Percentiles rank a stretch among this genome's conserved stretches.
phyloP scores from a whole-genome alignment of 176 grass and related monocot genomes.

The Tillandsia fasciculata region DNA sequence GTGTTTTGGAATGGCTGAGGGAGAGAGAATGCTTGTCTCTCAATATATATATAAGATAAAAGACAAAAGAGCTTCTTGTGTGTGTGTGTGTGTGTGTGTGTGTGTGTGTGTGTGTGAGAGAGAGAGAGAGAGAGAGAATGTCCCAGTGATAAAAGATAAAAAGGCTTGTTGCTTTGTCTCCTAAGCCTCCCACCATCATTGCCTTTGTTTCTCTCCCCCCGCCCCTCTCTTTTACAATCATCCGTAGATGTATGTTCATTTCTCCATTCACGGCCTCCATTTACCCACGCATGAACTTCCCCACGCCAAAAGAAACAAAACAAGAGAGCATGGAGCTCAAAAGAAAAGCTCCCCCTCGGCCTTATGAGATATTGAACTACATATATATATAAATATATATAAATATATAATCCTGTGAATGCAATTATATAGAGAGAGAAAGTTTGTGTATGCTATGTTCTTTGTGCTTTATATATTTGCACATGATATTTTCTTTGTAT shows the following conservation, averaged over 20 bases:
- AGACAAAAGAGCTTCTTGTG: not conserved
- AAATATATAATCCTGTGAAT: not conserved
- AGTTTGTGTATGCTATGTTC: not conserved
- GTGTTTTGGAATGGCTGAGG: no score
- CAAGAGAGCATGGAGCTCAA: not conserved
- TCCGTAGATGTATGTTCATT: not conserved
- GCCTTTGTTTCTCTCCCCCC: conserved; percentile 1
- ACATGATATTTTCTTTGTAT: not conserved
- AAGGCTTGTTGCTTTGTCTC: conserved; percentile 2
- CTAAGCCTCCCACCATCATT: not conserved
- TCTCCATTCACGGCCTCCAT: not conserved
- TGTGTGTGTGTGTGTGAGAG: conserved; percentile 22
- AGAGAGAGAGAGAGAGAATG: conserved; percentile 18
- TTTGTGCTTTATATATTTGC: not conserved
- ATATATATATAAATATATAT: not conserved
- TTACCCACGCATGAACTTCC: not conserved
- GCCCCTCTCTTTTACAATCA: not conserved
- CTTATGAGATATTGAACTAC: not conserved
- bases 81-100: not conserved
- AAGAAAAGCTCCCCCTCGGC: not conserved
- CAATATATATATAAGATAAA: no score
- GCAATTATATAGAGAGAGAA: not conserved
- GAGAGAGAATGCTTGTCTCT: no score
- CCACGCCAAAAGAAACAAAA: conserved; percentile 12
- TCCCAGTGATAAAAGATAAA: no score